Base-by-base conservation (phyloP, 2,329 filamentous ascomycete species). In the Tothia fuscella region DNA sequence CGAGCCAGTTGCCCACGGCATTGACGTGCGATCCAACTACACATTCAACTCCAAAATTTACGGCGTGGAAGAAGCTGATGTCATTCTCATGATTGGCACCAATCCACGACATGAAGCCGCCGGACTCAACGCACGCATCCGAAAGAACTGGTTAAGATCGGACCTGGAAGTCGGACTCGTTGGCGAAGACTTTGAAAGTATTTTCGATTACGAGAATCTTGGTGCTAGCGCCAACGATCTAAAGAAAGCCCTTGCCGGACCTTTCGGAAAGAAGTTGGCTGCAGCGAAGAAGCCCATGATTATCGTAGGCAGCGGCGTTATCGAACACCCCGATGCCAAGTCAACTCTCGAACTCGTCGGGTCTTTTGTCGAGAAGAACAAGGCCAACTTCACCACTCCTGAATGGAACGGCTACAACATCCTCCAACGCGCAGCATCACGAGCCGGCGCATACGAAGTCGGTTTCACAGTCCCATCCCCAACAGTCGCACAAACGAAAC, bases 341-440 rank as follows among this genome's bases (percentile, higher is more conserved):
- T 80, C 85, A 44, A 87, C 93, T 60, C 96, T 89, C 60, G 89
- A 96, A 71, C 79, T 80, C 32, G 76, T 98, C 44, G 89, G 89
- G 51, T 63, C 72, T 48, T 98, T 96, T 57, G 82, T 94, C 29
- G 88, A 95, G 57, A 95, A 94, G 76, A 81, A 95, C 64, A 79
- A 86, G 49, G 70, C 75, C 52, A 93, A 80, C 68, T 95, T 98
- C 71, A 68, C 76, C 56, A 94, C 84, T 5, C 68, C 78, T 14
- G 87, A 94, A 62, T 96, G 93, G 87, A 91, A 94, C 61, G 91
- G 89, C 46, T 98, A 89, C 74, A 98, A 95, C 61, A 79, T 98
- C 47, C 79, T 98, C 40, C 91, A 98, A 66, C 80, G 89, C 50
- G 82, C 86, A 48, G 91, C 91, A 46, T 95, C 91, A 47, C 81